phyloP scores from a whole-genome alignment of 148 eudicot genomes.

The Amaranthus palmeri region DNA sequence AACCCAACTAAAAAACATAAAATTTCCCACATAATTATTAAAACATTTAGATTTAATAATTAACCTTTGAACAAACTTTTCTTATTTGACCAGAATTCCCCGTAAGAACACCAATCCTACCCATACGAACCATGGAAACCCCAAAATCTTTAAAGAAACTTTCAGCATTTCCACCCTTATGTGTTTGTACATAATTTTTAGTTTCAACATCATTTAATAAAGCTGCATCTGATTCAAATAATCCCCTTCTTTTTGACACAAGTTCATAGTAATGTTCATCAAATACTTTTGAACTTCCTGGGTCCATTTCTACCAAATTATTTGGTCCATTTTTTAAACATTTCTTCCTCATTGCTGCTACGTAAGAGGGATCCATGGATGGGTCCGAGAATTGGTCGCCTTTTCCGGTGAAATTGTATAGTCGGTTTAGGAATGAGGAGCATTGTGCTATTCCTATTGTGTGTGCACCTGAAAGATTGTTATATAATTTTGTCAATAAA shows the following conservation, averaged over 20 bases:
- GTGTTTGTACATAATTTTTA: conserved; percentile 22
- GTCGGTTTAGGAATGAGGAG: conserved; percentile 26
- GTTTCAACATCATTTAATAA: conserved; percentile 33
- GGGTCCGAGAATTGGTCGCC: conserved; percentile 45
- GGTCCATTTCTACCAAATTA: conserved; percentile 47
- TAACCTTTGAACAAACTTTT: conserved; percentile 27
- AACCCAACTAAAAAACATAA: not conserved
- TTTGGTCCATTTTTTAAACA: conserved; percentile 28
- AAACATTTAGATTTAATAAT: not conserved
- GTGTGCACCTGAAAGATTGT: conserved; percentile 42
- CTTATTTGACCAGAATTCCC: conserved; percentile 33
- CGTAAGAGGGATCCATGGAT: conserved; percentile 37
- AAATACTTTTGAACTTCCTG: conserved; percentile 32
- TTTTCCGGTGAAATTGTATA: conserved; percentile 59
- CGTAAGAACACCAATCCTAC: conserved; percentile 35
- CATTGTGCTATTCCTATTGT: conserved; percentile 56
- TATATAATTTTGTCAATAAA: not conserved
- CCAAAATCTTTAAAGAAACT: conserved; percentile 36
- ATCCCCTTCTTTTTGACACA: conserved; percentile 29
- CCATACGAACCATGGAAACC: conserved; percentile 32
- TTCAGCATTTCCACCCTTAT: conserved; percentile 10
- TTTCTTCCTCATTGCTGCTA: conserved; percentile 22
- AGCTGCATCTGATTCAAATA: conserved; percentile 57
- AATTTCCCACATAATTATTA: not conserved
- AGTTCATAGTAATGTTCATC: conserved; percentile 32